Base-by-base conservation (phyloP, 495 filamentous ascomycete genomes). In the Friedmanniomyces endolithicus region DNA sequence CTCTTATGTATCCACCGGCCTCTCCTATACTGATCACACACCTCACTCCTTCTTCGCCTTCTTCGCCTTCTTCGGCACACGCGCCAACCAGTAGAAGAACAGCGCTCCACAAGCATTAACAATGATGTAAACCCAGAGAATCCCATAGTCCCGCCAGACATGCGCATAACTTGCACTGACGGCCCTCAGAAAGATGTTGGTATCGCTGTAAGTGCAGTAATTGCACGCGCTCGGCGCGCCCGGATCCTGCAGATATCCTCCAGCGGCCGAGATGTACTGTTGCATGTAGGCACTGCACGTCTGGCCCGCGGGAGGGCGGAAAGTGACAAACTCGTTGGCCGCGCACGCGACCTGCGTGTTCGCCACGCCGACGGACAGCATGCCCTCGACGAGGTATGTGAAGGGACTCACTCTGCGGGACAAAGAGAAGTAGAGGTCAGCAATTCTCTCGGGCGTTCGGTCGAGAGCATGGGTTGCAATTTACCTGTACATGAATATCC, bases 121-220 rank as follows among this genome's bases (percentile, higher is more conserved):
- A n/a, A 64, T 47, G 44, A 72, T 67, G 45, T 63, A 72, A 46
- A 57, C 68, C 64, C 74, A 79, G 68, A 81, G 71, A 49, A 83
- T 63, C 11, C 70, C 70, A 53, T 71, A 72, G 48, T 71, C 65
- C 43, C 70, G 54, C 70, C 70, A 72, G 20, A 43, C 57, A n/a
- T 71, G 35, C 37, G 37, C 61, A 54, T 70, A 72, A 22, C 53
- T 33, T 19, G 47, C 43, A 25, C 57, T 63, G 1, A 72, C 64
- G 25, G 25, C 37, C 22, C 44, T 23, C 24, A 72, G 55, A 57
- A 70, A 72, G 19, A 65, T 52, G 51, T 72, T 68, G 23, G 69
- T 72, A 44, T 56, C 45, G 48, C 48, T 37, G 31, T 68, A 65
- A 0, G 58, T 50, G 63, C 70, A 72, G 58, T 53, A 70, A 20